Evolutionary conservation across 2,329 filamentous ascomycete genomes (phyloP).

Genomic region (Leptographium galeiforme): DNA sequence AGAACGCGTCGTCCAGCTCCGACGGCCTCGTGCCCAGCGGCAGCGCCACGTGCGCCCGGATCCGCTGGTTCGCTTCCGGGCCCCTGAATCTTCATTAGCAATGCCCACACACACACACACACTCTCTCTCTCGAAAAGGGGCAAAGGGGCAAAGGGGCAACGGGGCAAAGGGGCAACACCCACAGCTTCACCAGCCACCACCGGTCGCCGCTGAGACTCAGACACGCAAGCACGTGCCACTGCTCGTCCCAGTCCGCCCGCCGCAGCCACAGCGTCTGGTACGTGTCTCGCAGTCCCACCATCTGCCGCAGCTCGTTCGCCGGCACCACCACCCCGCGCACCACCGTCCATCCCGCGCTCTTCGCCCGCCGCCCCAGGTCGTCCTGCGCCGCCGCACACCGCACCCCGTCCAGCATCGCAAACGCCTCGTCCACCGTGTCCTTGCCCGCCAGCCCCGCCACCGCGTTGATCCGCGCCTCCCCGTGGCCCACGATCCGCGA

Average conservation of each 20-base stretch:
- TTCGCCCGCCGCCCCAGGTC: constrained; percentile 47
- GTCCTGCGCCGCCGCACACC: constrained; percentile 47
- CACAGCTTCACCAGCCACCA: constrained; percentile 66
- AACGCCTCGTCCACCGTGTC: constrained; percentile 46
- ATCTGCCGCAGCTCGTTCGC: constrained; percentile 42
- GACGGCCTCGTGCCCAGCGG: constrained; percentile 23
- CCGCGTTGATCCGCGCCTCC: constrained; percentile 52
- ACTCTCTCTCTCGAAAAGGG: constrained; percentile 17
- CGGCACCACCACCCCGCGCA: constrained; percentile 31
- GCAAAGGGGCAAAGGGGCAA: too few relatives aligned
- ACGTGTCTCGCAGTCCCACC: constrained; percentile 48
- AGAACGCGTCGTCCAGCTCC: constrained; percentile 34
- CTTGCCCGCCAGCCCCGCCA: background rate
- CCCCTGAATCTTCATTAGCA: constrained; percentile 2
- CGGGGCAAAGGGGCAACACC: constrained; percentile 19
- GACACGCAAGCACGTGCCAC: constrained; percentile 61
- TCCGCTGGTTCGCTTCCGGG: constrained; percentile 8
- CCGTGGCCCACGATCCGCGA: constrained; percentile 39
- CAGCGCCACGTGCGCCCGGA: constrained; percentile 10
- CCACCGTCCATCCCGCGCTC: constrained; percentile 49
- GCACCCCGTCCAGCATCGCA: constrained; percentile 43
- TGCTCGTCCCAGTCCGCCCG: constrained; percentile 55
- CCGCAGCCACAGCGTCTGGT: constrained; percentile 55
- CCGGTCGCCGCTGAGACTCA: constrained; percentile 58
- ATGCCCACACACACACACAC: too few relatives aligned